phyloP scores from a whole-genome alignment of 768 basidiomycete species.

The Inosperma sp. region DNA sequence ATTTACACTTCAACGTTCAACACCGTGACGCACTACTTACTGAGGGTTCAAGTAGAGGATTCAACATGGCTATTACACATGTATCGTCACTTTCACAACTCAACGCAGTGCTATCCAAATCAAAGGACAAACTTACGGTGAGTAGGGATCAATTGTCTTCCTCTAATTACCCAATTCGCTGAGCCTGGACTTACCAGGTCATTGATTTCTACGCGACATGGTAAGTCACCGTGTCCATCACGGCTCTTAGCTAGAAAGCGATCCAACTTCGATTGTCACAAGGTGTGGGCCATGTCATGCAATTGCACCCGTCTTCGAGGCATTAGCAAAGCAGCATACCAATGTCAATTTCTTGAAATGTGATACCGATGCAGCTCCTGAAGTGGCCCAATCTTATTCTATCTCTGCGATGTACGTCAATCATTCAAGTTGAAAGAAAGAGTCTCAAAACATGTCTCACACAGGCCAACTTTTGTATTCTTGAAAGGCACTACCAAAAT shows the following conservation, averaged over 20 bases:
- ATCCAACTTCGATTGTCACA: background rate
- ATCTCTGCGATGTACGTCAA: constrained; percentile 67
- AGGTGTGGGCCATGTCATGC: constrained; percentile 87
- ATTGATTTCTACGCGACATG: constrained; percentile 87
- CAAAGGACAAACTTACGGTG: constrained; percentile 63
- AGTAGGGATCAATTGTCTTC: constrained; percentile 13
- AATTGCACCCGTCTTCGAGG: constrained; percentile 74
- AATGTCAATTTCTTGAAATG: constrained; percentile 81
- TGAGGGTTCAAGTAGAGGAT: background rate
- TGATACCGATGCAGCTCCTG: constrained; percentile 67
- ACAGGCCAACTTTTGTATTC: constrained; percentile 83
- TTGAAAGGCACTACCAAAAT: constrained; percentile 62
- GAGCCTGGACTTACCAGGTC: constrained; percentile 41
- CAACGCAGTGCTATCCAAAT: constrained; percentile 51
- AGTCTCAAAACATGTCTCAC: background rate
- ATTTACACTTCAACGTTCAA: no score
- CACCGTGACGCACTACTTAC: no score
- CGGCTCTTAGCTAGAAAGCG: constrained; percentile 3
- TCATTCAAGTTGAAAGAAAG: background rate
- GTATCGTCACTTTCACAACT: constrained; percentile 61
- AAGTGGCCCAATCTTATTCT: constrained; percentile 59
- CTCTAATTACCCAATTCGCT: background rate
- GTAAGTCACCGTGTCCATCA: constrained; percentile 34
- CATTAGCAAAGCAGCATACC: constrained; percentile 60
- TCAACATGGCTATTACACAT: constrained; percentile 47